Evolutionary conservation across 2,329 filamentous ascomycete species (phyloP).

Genomic region (Didymellaceae sp.): DNA sequence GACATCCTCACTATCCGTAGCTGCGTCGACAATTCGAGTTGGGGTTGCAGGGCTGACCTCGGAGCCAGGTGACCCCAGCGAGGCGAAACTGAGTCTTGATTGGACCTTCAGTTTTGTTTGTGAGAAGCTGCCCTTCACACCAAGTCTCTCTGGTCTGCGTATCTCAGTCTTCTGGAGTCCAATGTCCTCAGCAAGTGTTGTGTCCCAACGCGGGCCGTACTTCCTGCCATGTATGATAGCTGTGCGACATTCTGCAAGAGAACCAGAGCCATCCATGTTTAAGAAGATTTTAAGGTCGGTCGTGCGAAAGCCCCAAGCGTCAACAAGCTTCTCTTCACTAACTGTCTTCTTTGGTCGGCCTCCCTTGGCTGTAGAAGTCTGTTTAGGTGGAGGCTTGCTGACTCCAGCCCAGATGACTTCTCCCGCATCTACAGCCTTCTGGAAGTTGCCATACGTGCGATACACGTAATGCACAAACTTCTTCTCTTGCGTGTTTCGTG

Average conservation of each 20-base stretch:
- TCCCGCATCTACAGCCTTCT: constrained; percentile 59
- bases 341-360: constrained; percentile 19
- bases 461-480: constrained; percentile 59
- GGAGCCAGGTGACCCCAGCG: background rate
- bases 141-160: background rate
- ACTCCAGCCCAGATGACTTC: constrained; percentile 63
- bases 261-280: constrained; percentile 30
- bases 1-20: constrained; percentile 2
- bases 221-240: constrained; percentile 28
- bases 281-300: constrained; percentile 30
- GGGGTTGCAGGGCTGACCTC: background rate
- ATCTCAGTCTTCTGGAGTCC: constrained; percentile 29
- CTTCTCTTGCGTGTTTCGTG: constrained; percentile 54
- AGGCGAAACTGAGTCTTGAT: background rate
- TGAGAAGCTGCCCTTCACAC: constrained; percentile 6
- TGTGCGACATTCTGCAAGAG: constrained; percentile 33
- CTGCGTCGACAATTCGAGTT: background rate
- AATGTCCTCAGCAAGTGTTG: constrained; percentile 27
- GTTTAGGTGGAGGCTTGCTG: constrained; percentile 36
- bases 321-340: constrained; percentile 13
- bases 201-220: constrained; percentile 37
- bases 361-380: constrained; percentile 35
- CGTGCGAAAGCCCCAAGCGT: constrained; percentile 41
- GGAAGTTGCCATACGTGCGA: constrained; percentile 60
- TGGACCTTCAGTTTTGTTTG: constrained; percentile 1